Conservation (phyloP, 2,329 filamentous ascomycete genomes). For the Elsinoe batatas region DNA sequence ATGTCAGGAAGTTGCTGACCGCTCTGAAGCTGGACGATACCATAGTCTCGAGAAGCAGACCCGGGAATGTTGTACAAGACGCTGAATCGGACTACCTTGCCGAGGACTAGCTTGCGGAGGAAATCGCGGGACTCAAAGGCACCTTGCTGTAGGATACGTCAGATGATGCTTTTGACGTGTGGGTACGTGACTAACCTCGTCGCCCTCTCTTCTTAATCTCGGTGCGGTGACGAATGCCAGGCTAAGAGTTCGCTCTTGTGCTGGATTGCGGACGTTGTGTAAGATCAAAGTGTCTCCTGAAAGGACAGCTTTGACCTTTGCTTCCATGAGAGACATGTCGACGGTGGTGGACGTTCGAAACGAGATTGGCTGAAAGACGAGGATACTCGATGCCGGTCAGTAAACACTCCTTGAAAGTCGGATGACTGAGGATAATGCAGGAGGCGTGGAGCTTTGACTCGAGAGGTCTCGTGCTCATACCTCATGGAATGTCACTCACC, state of each 20-base stretch:
- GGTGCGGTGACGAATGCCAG: constrained; percentile 88
- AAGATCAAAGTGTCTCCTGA: constrained; percentile 89
- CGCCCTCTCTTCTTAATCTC: constrained; percentile 74
- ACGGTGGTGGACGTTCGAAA: background rate
- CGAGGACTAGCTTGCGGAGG: constrained; percentile 71
- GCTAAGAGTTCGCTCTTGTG: constrained; percentile 75
- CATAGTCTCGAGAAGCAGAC: constrained; percentile 68
- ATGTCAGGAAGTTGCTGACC: constrained; percentile 72
- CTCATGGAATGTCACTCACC: background rate
- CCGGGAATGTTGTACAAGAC: constrained; percentile 81
- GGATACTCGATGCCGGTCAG: background rate
- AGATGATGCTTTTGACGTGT: constrained; percentile 12
- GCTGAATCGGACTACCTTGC: constrained; percentile 77
- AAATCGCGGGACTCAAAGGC: constrained; percentile 93
- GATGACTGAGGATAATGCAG: background rate
- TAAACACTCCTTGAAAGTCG: background rate
- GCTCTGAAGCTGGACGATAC: constrained; percentile 64
- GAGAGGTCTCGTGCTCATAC: constrained; percentile 1
- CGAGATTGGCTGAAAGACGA: background rate
- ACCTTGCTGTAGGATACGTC: constrained; percentile 48
- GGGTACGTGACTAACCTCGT: constrained; percentile 49
- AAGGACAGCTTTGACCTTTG: constrained; percentile 84
- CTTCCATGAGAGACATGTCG: constrained; percentile 42
- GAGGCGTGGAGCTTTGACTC: background rate
- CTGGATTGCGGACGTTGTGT: constrained; percentile 68